Conservation (phyloP, 768 basidiomycete genomes). For the Agaricus blazei region DNA sequence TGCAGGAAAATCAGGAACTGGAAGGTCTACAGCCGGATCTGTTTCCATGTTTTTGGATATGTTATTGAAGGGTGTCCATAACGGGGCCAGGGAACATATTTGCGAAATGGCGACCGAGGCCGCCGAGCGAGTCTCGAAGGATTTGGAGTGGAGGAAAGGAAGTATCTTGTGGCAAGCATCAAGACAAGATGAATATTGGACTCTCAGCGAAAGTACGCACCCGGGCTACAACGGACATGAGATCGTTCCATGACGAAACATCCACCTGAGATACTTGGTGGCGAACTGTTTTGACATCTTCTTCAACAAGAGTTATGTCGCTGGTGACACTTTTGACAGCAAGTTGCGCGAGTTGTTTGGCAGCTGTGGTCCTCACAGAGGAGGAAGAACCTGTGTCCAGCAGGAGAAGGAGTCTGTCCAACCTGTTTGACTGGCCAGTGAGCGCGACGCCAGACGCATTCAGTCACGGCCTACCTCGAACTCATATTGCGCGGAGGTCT, state of each 20-base stretch:
- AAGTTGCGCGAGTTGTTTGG: constrained; percentile 91
- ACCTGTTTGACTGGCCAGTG: constrained; percentile 42
- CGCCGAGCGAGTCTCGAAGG: constrained; percentile 87
- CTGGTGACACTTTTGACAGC: constrained; percentile 81
- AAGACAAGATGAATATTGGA: constrained; percentile 10
- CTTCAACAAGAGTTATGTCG: constrained; percentile 72
- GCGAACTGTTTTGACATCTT: constrained; percentile 63
- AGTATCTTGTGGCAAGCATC: constrained; percentile 54
- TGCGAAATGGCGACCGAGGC: constrained; percentile 86
- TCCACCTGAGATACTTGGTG: constrained; percentile 58
- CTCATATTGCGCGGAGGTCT: constrained; percentile 62
- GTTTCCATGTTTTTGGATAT: constrained; percentile 22
- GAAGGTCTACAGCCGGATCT: constrained; percentile 18
- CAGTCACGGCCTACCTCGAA: constrained; percentile 49
- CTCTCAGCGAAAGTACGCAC: constrained; percentile 36
- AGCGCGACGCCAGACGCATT: background rate
- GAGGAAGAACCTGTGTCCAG: constrained; percentile 92
- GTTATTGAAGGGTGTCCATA: constrained; percentile 58
- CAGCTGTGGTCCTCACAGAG: constrained; percentile 90
- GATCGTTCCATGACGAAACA: constrained; percentile 81
- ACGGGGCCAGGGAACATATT: constrained; percentile 79
- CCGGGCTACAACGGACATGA: constrained; percentile 86
- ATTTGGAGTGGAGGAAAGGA: constrained; percentile 87
- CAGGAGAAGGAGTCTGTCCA: constrained; percentile 94
- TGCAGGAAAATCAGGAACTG: constrained; percentile 57